Percentiles rank a stretch among this genome's conserved stretches.
Evolutionary conservation across 495 filamentous ascomycete genomes (phyloP).

Genomic region (Cetradonia linearis): DNA sequence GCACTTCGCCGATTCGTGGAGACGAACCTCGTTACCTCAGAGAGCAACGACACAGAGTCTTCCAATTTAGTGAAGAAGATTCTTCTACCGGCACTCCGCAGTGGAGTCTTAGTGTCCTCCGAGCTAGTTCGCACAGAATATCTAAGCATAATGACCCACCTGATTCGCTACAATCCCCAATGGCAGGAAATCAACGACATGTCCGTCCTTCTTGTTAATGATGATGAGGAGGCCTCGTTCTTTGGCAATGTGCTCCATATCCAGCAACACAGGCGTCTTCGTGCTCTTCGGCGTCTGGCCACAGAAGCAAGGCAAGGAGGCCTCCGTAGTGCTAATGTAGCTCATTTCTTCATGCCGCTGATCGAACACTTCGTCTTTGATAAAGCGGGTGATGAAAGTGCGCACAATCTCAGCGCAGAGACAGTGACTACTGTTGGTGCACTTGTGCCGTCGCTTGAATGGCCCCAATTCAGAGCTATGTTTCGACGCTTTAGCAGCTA

Average conservation of each 20-base stretch:
- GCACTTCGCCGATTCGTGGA: conserved; percentile 74
- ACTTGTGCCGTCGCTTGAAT: conserved; percentile 67
- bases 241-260: conserved; percentile 89
- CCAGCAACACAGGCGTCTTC: conserved; percentile 75
- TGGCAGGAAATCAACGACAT: conserved; percentile 67
- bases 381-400: conserved; percentile 60
- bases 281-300: conserved; percentile 69
- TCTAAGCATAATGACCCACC: conserved; percentile 61
- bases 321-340: conserved; percentile 64
- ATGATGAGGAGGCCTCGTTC: conserved; percentile 85
- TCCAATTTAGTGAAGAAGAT: conserved; percentile 47
- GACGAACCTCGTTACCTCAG: conserved; percentile 30
- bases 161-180: conserved; percentile 58
- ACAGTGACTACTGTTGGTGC: conserved; percentile 63
- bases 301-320: conserved; percentile 49
- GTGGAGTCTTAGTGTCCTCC: conserved; percentile 61
- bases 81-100: conserved; percentile 65
- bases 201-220: conserved; percentile 56
- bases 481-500: conserved; percentile 72
- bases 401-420: conserved; percentile 76
- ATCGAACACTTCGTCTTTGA: conserved; percentile 91
- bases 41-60: conserved; percentile 34
- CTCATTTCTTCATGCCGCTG: conserved; percentile 79
- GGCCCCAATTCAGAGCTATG: conserved; percentile 80
- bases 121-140: conserved; percentile 80